phyloP scores from a whole-genome alignment of 495 filamentous ascomycete genomes.

The Daldinia concentrica region DNA sequence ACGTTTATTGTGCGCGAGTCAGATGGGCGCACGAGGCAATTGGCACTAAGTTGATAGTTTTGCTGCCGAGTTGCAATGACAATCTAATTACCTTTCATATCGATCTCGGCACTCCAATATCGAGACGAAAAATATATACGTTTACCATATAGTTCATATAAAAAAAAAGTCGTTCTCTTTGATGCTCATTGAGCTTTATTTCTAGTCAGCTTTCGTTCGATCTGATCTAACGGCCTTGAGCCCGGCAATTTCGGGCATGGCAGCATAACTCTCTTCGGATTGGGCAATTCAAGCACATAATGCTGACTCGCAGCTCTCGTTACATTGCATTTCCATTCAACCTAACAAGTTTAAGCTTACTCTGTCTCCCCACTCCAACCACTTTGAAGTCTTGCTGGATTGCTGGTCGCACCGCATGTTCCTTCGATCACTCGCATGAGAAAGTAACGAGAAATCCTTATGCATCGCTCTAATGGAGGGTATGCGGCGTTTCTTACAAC shows the following conservation, averaged over 20 bases:
- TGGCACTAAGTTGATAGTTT: conserved; percentile 30
- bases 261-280: conserved; percentile 9
- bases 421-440: conserved; percentile 41
- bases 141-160: conserved; percentile 26
- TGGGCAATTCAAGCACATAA: conserved; percentile 22
- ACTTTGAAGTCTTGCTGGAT: conserved; percentile 2
- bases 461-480: conserved; percentile 19
- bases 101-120: conserved; percentile 12
- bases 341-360: conserved; percentile 28
- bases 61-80: conserved; percentile 15
- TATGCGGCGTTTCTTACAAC: conserved; percentile 27
- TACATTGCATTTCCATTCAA: conserved; percentile 19
- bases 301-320: conserved; percentile 27
- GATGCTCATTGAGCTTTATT: background rate
- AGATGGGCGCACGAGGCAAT: conserved; percentile 15
- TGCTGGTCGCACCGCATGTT: conserved; percentile 40
- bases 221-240: background rate
- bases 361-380: conserved; percentile 25
- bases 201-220: background rate
- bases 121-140: conserved; percentile 27
- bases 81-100: conserved; percentile 29
- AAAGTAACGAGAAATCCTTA: conserved; percentile 13
- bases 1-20: conserved; percentile 31
- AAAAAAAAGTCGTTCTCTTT: conserved; percentile 28
- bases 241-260: conserved; percentile 21